These are phyloP conservation scores for Magnolia changhungtana DNA, from an alignment of 164 flowering plant species.

Conservation along the genomic window DNA sequence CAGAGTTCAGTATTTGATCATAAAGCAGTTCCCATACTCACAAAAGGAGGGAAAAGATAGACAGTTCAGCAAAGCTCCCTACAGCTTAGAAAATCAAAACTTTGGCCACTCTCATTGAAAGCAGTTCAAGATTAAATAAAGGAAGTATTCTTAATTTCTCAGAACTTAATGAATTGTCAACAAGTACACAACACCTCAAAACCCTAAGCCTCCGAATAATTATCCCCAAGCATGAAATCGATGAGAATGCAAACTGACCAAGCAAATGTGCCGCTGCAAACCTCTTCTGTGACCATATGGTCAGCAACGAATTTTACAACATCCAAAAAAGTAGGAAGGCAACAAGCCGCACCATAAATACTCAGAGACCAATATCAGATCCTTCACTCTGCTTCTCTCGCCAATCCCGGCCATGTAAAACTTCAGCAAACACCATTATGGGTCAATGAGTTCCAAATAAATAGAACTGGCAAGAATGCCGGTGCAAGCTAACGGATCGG, in stretches of 20 bases:
- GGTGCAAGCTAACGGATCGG: slow-evolving; percentile 48
- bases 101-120: background rate
- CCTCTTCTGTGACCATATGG: background rate
- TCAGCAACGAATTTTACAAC: background rate
- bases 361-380: background rate
- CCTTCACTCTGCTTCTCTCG: background rate
- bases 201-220: background rate
- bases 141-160: too few relatives aligned
- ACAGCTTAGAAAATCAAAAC: background rate
- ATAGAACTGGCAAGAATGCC: background rate
- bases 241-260: background rate
- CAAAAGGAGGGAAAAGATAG: background rate
- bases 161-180: background rate
- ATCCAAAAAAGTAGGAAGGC: background rate
- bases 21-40: background rate
- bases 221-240: background rate
- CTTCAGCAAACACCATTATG: too few relatives aligned
- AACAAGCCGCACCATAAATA: background rate
- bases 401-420: background rate
- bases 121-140: background rate
- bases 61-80: background rate
- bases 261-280: background rate
- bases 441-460: background rate
- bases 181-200: background rate
- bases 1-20: too few relatives aligned